Percentiles rank a stretch among this genome's conserved stretches.
These are phyloP conservation scores for Epichloe hybrida DNA, from an alignment of 2,329 filamentous ascomycete species.

Conservation along the genomic window DNA sequence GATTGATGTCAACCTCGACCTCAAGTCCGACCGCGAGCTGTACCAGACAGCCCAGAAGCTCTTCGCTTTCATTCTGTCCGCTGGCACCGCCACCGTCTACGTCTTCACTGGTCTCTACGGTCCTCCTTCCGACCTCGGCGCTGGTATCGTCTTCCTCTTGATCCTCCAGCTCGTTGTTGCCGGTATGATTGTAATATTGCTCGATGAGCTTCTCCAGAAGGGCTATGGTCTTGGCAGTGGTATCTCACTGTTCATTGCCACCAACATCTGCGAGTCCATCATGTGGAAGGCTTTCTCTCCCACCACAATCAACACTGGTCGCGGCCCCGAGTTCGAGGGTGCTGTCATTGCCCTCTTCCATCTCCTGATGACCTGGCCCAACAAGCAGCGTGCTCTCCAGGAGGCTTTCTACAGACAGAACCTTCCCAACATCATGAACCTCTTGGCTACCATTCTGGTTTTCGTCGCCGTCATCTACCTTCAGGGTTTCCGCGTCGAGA, in stretches of 20 bases:
- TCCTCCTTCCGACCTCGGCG: conserved; percentile 88
- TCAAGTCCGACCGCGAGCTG: conserved; percentile 98
- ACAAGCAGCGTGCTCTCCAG: conserved; percentile 96
- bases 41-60: conserved; percentile 99
- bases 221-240: conserved; percentile 96
- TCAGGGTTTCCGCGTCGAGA: conserved; percentile 98
- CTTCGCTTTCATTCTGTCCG: conserved; percentile 92
- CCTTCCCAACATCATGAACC: conserved; percentile 98
- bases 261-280: conserved; percentile 99
- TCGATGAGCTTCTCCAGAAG: conserved; percentile 98
- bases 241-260: conserved; percentile 98
- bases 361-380: conserved; percentile 93
- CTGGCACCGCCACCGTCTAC: conserved; percentile 95
- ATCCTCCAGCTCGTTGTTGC: conserved; percentile 96
- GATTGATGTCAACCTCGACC: conserved; percentile 99
- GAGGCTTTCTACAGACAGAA: conserved; percentile 99
- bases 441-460: conserved; percentile 81
- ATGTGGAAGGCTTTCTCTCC: conserved; percentile 99
- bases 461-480: conserved; percentile 99
- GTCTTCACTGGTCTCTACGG: conserved; percentile 98
- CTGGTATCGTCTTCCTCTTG: conserved; percentile 94
- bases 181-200: conserved; percentile 95
- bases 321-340: conserved; percentile 97
- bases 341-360: conserved; percentile 97
- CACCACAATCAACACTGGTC: conserved; percentile 97